Conservation (phyloP, 176 grass and related monocot species). For the Phyllostachys edulis region DNA sequence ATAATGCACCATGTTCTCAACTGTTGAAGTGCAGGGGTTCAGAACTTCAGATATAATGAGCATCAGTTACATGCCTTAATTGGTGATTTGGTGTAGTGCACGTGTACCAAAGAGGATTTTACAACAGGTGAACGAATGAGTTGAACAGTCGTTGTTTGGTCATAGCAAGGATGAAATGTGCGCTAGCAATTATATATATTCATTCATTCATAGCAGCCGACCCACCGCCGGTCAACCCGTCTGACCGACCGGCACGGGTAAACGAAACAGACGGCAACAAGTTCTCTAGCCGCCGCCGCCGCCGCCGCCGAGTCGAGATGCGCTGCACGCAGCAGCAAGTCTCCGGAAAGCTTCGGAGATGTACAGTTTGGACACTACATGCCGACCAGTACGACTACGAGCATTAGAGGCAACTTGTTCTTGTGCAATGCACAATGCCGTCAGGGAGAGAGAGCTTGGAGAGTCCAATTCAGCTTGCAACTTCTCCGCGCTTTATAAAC, state of each 20-base stretch:
- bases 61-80: neutral
- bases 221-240: neutral
- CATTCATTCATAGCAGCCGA: neutral
- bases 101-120: neutral
- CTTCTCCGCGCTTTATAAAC: neutral
- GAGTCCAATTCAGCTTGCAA: slow-evolving; percentile 22
- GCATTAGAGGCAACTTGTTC: neutral
- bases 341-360: neutral
- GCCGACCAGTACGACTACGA: neutral
- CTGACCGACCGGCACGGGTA: neutral
- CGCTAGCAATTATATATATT: neutral
- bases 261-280: neutral
- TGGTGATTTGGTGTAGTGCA: neutral
- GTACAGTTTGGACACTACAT: neutral
- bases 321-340: slow-evolving; percentile 16
- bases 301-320: slow-evolving; percentile 24
- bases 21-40: neutral
- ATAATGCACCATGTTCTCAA: neutral
- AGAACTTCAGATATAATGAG: neutral
- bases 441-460: neutral
- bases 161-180: neutral
- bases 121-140: neutral
- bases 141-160: neutral
- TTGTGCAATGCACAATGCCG: neutral
- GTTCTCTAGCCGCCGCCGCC: neutral